Evolutionary conservation across 805 yeast species (phyloP).

Genomic region (Hanseniaspora nectarophila): DNA sequence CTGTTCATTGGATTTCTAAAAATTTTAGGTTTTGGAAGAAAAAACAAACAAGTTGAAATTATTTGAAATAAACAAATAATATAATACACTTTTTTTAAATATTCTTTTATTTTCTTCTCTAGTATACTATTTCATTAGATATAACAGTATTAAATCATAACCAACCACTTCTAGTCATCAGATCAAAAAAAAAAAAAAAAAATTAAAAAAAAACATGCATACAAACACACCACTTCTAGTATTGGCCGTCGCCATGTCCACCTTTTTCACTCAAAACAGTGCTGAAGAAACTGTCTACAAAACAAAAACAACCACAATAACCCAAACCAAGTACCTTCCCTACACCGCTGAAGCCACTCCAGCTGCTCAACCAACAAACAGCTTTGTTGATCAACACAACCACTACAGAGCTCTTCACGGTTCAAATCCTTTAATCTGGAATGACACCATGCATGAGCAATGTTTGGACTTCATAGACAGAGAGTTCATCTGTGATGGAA

Average conservation of each 20-base stretch:
- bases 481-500: slow-evolving; percentile 37
- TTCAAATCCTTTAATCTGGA: slow-evolving; percentile 47
- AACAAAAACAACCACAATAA: slow-evolving; percentile 1
- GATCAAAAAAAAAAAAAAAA: slow-evolving; percentile 11
- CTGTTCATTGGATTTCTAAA: too few relatives aligned
- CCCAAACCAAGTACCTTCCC: not conserved
- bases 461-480: slow-evolving; percentile 47
- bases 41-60: too few relatives aligned
- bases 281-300: not conserved
- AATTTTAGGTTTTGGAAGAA: too few relatives aligned
- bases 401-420: slow-evolving; percentile 29
- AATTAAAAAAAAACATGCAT: slow-evolving; percentile 20
- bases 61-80: too few relatives aligned
- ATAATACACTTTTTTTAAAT: too few relatives aligned
- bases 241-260: too few relatives aligned
- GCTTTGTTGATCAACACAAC: not conserved
- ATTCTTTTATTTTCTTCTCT: too few relatives aligned
- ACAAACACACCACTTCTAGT: not conserved
- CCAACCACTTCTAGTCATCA: too few relatives aligned
- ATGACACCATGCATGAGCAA: slow-evolving; percentile 36
- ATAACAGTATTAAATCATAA: too few relatives aligned
- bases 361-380: not conserved
- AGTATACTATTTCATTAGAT: too few relatives aligned
- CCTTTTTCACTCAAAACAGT: too few relatives aligned
- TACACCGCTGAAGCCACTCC: not conserved